Conservation (phyloP, 805 yeast species). For the Pichia kluyveri region DNA sequence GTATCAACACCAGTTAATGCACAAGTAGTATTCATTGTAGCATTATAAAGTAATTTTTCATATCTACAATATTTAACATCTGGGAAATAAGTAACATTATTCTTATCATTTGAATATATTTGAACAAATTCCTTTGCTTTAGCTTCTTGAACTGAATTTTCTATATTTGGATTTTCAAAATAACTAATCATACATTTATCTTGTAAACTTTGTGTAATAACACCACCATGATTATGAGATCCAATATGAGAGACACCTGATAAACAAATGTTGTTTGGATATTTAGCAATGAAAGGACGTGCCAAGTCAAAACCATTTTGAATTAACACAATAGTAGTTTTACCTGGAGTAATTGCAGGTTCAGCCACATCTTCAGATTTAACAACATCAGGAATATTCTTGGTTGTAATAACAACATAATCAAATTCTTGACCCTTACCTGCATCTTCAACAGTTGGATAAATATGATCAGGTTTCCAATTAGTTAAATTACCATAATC, state of each 20-base stretch:
- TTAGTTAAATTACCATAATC: constrained; percentile 40
- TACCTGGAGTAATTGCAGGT: constrained; percentile 20
- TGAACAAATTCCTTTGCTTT: constrained; percentile 36
- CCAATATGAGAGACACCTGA: constrained; percentile 32
- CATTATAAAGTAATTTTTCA: constrained; percentile 62
- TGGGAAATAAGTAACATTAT: constrained; percentile 31
- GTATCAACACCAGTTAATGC: constrained; percentile 52
- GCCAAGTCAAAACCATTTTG: constrained; percentile 34
- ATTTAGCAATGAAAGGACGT: constrained; percentile 21
- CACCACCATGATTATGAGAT: constrained; percentile 20
- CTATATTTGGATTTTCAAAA: constrained; percentile 33
- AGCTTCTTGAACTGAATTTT: constrained; percentile 22
- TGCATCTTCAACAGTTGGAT: constrained; percentile 26
- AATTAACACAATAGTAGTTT: constrained; percentile 27
- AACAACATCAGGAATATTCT: constrained; percentile 57
- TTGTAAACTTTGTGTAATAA: background rate
- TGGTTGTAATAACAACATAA: constrained; percentile 30
- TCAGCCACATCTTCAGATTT: constrained; percentile 30
- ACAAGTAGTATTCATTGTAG: constrained; percentile 54
- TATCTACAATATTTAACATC: constrained; percentile 49
- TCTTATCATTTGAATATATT: constrained; percentile 36
- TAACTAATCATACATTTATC: constrained; percentile 47
- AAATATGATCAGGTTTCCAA: constrained; percentile 42
- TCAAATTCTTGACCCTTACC: constrained; percentile 39
- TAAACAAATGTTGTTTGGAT: constrained; percentile 27